phyloP scores from a whole-genome alignment of 495 filamentous ascomycete genomes.

The Glonium stellatum region DNA sequence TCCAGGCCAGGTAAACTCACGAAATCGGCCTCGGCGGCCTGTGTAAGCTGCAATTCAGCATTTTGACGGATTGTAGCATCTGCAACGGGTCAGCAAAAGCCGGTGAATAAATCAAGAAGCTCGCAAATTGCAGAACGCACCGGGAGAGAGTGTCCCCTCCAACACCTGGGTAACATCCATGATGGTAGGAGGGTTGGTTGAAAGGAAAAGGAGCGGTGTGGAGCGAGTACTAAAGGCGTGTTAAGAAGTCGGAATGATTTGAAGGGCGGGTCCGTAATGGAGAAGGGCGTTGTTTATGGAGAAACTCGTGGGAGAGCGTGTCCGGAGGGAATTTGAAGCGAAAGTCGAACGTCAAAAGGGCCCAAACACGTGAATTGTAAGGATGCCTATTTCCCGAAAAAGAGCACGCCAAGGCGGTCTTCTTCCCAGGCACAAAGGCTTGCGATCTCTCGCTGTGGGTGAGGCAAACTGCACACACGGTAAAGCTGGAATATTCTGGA shows the following conservation, averaged over 20 bases:
- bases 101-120: slow-evolving; percentile 23
- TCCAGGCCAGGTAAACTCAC: slow-evolving; percentile 51
- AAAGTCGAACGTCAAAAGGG: slow-evolving; percentile 16
- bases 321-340: slow-evolving; percentile 29
- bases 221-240: background rate
- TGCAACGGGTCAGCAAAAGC: slow-evolving; percentile 40
- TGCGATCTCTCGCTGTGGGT: background rate
- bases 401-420: background rate
- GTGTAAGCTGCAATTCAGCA: slow-evolving; percentile 87
- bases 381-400: background rate
- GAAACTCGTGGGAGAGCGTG: slow-evolving; percentile 15
- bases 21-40: slow-evolving; percentile 89
- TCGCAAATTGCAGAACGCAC: slow-evolving; percentile 46
- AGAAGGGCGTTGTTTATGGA: background rate
- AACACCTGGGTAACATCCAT: slow-evolving; percentile 83
- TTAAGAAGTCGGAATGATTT: background rate
- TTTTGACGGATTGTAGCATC: slow-evolving; percentile 82
- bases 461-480: slow-evolving; percentile 2
- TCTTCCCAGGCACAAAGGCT: background rate
- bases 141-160: slow-evolving; percentile 82
- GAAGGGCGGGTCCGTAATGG: background rate
- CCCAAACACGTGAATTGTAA: slow-evolving; percentile 27
- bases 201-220: background rate
- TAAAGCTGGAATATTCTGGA: background rate
- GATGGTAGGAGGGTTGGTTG: slow-evolving; percentile 30